phyloP scores from a whole-genome alignment of 2,329 filamentous ascomycete species.

The Aspergillus clavatus region DNA sequence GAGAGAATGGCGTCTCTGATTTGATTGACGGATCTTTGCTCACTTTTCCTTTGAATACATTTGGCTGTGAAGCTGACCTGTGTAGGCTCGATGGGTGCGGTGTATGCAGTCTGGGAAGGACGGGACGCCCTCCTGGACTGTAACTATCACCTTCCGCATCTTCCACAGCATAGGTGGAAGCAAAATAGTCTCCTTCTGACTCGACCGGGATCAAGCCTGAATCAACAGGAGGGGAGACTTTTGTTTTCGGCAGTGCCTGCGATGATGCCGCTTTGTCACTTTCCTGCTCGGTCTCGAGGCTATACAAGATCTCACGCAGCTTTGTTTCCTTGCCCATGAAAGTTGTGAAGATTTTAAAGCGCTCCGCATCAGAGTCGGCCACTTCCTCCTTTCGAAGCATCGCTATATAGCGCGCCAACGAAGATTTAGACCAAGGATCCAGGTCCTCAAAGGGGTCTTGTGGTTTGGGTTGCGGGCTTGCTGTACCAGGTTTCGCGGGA shows the following conservation, averaged over 20 bases:
- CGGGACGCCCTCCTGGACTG: conserved; percentile 52
- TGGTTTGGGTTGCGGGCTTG: conserved; percentile 13
- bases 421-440: conserved; percentile 55
- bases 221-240: conserved; percentile 17
- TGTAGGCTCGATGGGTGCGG: conserved; percentile 17
- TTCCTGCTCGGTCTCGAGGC: conserved; percentile 41
- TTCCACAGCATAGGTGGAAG: conserved; percentile 8
- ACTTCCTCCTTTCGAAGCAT: conserved; percentile 52
- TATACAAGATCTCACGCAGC: conserved; percentile 46
- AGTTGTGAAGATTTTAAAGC: conserved; percentile 50
- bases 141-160: conserved; percentile 38
- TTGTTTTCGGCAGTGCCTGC: conserved; percentile 8
- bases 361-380: conserved; percentile 46
- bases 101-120: conserved; percentile 30
- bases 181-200: conserved; percentile 16
- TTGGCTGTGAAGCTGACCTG: conserved; percentile 25
- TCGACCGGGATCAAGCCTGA: conserved; percentile 34
- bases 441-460: conserved; percentile 49
- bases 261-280: conserved; percentile 10
- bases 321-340: conserved; percentile 48
- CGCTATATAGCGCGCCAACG: conserved; percentile 50
- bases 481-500: conserved; percentile 4
- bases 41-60: conserved; percentile 1
- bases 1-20: conserved; percentile 8
- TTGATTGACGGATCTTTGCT: conserved; percentile 1